Evolutionary conservation across 306 rosid species (phyloP), one percentile per base, ranked within the genome.

Genomic region (Clitoria ternatea): DNA sequence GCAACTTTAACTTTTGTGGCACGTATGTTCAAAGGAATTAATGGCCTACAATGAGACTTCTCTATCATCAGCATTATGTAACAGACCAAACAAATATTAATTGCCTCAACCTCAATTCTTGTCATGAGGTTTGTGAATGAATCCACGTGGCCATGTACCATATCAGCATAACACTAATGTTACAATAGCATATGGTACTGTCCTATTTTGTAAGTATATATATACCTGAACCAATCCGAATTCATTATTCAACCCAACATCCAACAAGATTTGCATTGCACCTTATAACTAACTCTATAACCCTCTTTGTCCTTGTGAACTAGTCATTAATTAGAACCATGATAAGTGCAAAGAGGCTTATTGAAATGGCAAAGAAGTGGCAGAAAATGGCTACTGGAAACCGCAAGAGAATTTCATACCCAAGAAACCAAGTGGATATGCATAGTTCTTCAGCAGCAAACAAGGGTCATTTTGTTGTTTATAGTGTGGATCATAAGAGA

Each of bases 351-450:
- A 61, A 71, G 3, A 76, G 79, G 79, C 66, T 81, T 2, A 42
- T 72, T 2, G 33, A 77, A 54, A 71, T 81, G 79, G 81, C 81
- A 4, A 76, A 74, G 29, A 81, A 66, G 76, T 81, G 85, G 81
- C 85, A 81, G 10, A 76, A 81, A 60, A 23, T 50, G 61, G 78
- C 67, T 0, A 40, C 47, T 0, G 19, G 32, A 19, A 66, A 55
- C 0, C 84, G 74, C 23, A 80, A 54, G 59, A 81, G 73, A 64
- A 81, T 81, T 35, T 77, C 85, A 0, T 81, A 30, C 74, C 20
- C 36, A 1, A 70, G 32, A 27, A 4, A 32, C 2, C 47, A 71
- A 44, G 20, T 13, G 9, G 14, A 18, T 4, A 1, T 2, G 33
- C 7, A 44, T n/a, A n/a, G n/a, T 14, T 54, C 64, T 19, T 43